Percentiles rank a stretch among this genome's conserved stretches.
Evolutionary conservation across 257 asterid species (phyloP).

Genomic region (Anisodus acutangulus): DNA sequence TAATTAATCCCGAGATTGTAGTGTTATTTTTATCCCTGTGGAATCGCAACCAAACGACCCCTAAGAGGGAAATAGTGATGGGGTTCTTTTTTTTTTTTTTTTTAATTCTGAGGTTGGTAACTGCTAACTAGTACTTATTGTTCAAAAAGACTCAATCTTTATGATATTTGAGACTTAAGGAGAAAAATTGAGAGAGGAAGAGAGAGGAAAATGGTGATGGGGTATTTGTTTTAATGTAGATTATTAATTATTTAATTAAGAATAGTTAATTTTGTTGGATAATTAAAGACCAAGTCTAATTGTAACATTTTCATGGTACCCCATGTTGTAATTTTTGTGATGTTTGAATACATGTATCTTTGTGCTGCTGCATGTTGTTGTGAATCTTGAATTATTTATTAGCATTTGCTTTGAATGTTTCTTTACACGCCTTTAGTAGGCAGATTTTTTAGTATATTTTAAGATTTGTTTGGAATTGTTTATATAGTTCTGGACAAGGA

Average conservation of each 20-base stretch:
- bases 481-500: constrained; percentile 36
- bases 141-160: constrained; percentile 3
- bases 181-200: constrained; percentile 21
- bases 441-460: constrained; percentile 41
- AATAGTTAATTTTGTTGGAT: not conserved
- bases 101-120: too few relatives aligned
- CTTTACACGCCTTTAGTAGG: constrained; percentile 65
- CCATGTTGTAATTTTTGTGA: constrained; percentile 46
- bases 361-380: constrained; percentile 26
- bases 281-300: not conserved
- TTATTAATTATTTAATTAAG: not conserved
- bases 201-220: constrained; percentile 11
- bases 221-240: not conserved
- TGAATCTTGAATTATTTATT: constrained; percentile 12
- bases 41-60: too few relatives aligned
- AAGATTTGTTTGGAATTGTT: not conserved
- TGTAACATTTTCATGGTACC: constrained; percentile 31
- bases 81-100: too few relatives aligned
- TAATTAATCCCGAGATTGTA: too few relatives aligned
- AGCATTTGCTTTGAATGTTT: constrained; percentile 51
- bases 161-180: constrained; percentile 8
- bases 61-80: too few relatives aligned
- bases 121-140: too few relatives aligned
- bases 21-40: too few relatives aligned
- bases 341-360: constrained; percentile 32